Conservation (phyloP, 768 basidiomycete species). For the Neoboletus magnificus region DNA sequence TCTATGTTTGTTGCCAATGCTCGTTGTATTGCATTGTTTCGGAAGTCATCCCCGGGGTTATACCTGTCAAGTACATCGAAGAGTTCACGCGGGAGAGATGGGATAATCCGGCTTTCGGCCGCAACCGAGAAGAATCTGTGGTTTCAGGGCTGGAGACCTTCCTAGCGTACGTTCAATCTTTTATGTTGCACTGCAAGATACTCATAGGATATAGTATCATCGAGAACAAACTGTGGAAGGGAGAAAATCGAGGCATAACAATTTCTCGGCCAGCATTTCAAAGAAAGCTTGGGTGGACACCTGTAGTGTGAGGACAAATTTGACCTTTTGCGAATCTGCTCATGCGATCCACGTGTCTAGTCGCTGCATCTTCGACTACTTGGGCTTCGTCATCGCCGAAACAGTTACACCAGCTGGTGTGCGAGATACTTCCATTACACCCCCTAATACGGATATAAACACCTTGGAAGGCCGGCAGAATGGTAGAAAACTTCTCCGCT, state of each 20-base stretch:
- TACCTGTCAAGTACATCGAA: slow-evolving; percentile 59
- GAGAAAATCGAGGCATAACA: slow-evolving; percentile 57
- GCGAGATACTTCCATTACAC: slow-evolving; percentile 45
- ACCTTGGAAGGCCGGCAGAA: slow-evolving; percentile 47
- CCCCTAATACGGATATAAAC: slow-evolving; percentile 51
- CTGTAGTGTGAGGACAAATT: slow-evolving; percentile 47
- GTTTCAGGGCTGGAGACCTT: slow-evolving; percentile 63
- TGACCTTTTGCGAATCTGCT: slow-evolving; percentile 5
- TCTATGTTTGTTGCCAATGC: slow-evolving; percentile 86
- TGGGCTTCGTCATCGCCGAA: slow-evolving; percentile 37
- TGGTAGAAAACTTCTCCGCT: slow-evolving; percentile 64
- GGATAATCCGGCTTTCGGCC: slow-evolving; percentile 54
- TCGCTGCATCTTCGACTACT: slow-evolving; percentile 37
- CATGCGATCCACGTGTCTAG: slow-evolving; percentile 25
- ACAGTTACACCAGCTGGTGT: slow-evolving; percentile 22
- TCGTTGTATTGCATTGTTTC: slow-evolving; percentile 70
- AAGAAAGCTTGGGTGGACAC: slow-evolving; percentile 64
- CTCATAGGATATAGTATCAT: slow-evolving; percentile 48
- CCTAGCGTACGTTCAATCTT: slow-evolving; percentile 47
- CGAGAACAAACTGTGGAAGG: slow-evolving; percentile 73
- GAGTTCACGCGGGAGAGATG: slow-evolving; percentile 61
- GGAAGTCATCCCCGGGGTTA: slow-evolving; percentile 67
- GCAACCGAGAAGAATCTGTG: slow-evolving; percentile 53
- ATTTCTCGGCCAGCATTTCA: slow-evolving; percentile 54
- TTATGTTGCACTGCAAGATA: background rate